phyloP scores from a whole-genome alignment of 2,329 filamentous ascomycete genomes.

The Fusarium solani-melongenae region DNA sequence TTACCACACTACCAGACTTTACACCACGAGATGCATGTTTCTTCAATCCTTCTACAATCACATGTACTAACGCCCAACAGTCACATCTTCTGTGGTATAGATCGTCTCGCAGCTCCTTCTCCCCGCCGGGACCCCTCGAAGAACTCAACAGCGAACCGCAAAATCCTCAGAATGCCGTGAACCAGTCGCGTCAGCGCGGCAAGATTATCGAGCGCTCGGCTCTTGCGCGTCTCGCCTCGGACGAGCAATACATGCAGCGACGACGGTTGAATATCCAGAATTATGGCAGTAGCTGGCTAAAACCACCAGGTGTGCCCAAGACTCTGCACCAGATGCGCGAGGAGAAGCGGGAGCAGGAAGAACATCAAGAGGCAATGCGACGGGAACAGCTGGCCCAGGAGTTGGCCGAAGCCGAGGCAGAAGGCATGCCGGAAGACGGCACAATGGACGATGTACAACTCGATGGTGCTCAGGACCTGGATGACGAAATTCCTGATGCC shows the following conservation, averaged over 20 bases:
- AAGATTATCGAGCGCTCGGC: conserved; percentile 67
- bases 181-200: conserved; percentile 52
- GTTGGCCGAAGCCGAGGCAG: conserved; percentile 73
- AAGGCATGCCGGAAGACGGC: conserved; percentile 54
- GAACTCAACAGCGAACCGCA: conserved; percentile 43
- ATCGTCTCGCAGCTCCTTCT: conserved; percentile 65
- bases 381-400: conserved; percentile 79
- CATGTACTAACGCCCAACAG: conserved; percentile 54
- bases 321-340: conserved; percentile 91
- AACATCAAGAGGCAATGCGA: conserved; percentile 80
- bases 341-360: conserved; percentile 87
- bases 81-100: conserved; percentile 81
- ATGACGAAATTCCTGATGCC: conserved; percentile 79
- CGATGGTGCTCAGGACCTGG: conserved; percentile 69
- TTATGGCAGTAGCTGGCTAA: conserved; percentile 91
- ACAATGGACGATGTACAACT: conserved; percentile 68
- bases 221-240: conserved; percentile 76
- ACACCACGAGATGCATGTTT: conserved; percentile 75
- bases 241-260: conserved; percentile 80
- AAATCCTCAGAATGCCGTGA: conserved; percentile 45
- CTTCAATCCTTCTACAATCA: background rate
- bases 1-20: conserved; percentile 73
- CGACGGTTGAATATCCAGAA: conserved; percentile 85
- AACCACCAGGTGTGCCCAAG: conserved; percentile 87
- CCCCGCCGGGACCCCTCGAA: conserved; percentile 49